Conservation (phyloP, 805 yeast species). For the Saccharomycopsis oosterbeekiorum region DNA sequence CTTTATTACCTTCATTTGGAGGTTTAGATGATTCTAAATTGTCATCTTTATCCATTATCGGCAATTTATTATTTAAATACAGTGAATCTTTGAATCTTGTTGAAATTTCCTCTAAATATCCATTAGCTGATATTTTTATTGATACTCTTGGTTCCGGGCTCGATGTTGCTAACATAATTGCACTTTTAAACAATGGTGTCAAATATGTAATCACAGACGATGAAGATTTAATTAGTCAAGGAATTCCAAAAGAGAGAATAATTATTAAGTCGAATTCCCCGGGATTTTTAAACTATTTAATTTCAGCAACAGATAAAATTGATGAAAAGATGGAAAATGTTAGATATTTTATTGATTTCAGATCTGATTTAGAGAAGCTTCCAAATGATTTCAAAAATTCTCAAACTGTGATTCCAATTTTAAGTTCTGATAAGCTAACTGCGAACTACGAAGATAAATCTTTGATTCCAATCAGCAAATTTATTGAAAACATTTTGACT, state of each 20-base stretch:
- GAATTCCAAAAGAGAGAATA: neutral
- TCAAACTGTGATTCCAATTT: conserved; percentile 13
- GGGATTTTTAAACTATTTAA: neutral
- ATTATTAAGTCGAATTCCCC: neutral
- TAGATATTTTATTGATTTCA: conserved; percentile 4
- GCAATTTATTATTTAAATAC: conserved; percentile 9
- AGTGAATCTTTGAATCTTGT: neutral
- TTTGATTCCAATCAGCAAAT: conserved; percentile 32
- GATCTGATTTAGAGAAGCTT: neutral
- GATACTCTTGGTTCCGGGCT: conserved; percentile 4
- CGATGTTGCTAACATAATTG: conserved; percentile 25
- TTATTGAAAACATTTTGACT: conserved; percentile 26
- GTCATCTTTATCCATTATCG: conserved; percentile 5
- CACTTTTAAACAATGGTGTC: conserved; percentile 54
- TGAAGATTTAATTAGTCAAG: neutral
- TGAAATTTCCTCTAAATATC: conserved; percentile 15
- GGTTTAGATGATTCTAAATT: conserved; percentile 4
- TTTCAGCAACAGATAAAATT: neutral
- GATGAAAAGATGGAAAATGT: neutral
- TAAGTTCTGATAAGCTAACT: conserved; percentile 13
- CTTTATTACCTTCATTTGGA: conserved; percentile 4
- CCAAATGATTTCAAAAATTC: neutral
- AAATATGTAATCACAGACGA: conserved; percentile 11
- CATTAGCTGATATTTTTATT: conserved; percentile 23
- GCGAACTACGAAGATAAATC: conserved; percentile 5